Conservation (phyloP, 495 filamentous ascomycete genomes). For the Penicillium samsonianum region DNA sequence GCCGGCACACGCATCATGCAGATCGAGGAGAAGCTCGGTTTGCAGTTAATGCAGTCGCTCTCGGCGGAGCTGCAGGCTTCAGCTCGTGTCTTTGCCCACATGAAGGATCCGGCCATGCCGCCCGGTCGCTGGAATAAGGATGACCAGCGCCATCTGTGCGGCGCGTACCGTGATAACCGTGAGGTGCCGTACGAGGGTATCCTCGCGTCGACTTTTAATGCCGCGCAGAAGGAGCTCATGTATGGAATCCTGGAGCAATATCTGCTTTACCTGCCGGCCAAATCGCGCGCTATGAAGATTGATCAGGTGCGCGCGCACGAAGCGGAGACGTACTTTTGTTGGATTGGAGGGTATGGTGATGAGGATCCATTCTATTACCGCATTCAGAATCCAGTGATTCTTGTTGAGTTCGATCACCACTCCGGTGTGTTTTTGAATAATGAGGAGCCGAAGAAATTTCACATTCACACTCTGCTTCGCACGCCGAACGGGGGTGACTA, state of each 20-base stretch:
- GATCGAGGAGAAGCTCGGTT: slow-evolving; percentile 61
- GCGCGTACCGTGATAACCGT: slow-evolving; percentile 74
- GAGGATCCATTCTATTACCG: slow-evolving; percentile 74
- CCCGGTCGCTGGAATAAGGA: slow-evolving; percentile 71
- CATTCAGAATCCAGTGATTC: slow-evolving; percentile 69
- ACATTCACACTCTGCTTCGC: slow-evolving; percentile 70
- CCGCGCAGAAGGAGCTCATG: slow-evolving; percentile 53
- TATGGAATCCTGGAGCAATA: slow-evolving; percentile 59
- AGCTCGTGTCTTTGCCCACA: slow-evolving; percentile 56
- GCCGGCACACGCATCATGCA: slow-evolving; percentile 63
- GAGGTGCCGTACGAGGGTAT: slow-evolving; percentile 74
- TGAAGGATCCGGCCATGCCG: slow-evolving; percentile 64
- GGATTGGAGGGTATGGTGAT: slow-evolving; percentile 69
- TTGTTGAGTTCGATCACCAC: slow-evolving; percentile 79
- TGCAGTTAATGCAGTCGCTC: slow-evolving; percentile 69
- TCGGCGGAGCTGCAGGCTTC: slow-evolving; percentile 42
- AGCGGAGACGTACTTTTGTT: slow-evolving; percentile 70
- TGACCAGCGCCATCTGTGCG: slow-evolving; percentile 72
- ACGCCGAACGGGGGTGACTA: slow-evolving; percentile 77
- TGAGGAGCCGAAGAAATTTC: slow-evolving; percentile 70
- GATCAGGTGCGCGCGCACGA: slow-evolving; percentile 53
- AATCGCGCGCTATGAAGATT: slow-evolving; percentile 52
- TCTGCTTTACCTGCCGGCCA: slow-evolving; percentile 61
- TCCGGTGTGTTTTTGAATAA: slow-evolving; percentile 77
- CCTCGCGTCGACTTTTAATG: slow-evolving; percentile 41